Conservation (phyloP, 805 yeast genomes). For the Wickerhamomyces pijperi region DNA sequence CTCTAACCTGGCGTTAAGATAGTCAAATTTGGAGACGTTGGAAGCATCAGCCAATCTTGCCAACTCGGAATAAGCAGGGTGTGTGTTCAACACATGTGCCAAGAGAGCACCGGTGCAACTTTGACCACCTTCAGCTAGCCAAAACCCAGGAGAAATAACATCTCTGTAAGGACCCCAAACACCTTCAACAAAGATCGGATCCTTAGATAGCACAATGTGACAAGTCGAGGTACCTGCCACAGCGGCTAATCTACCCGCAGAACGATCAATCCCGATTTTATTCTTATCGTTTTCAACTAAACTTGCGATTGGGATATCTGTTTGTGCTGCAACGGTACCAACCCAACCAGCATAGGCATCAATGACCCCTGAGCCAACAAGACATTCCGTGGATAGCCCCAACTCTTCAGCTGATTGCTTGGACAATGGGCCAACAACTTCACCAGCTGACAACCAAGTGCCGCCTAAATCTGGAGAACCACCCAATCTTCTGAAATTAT, state of each 20-base stretch:
- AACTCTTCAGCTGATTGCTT: slow-evolving; percentile 63
- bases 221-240: slow-evolving; percentile 99
- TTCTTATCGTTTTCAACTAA: slow-evolving; percentile 38
- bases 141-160: slow-evolving; percentile 77
- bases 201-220: slow-evolving; percentile 77
- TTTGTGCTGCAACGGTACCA: slow-evolving; percentile 91
- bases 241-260: slow-evolving; percentile 86
- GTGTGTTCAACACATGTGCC: slow-evolving; percentile 78
- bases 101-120: slow-evolving; percentile 92
- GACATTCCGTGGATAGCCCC: slow-evolving; percentile 70
- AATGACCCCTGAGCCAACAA: slow-evolving; percentile 91
- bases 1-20: slow-evolving; percentile 66
- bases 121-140: slow-evolving; percentile 99
- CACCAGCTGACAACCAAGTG: slow-evolving; percentile 77
- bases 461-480: slow-evolving; percentile 73
- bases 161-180: slow-evolving; percentile 99
- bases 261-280: slow-evolving; percentile 37
- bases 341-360: slow-evolving; percentile 99
- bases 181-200: slow-evolving; percentile 85
- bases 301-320: slow-evolving; percentile 42
- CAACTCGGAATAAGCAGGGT: slow-evolving; percentile 77
- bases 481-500: slow-evolving; percentile 71
- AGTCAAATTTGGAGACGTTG: slow-evolving; percentile 69
- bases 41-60: slow-evolving; percentile 57
- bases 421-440: slow-evolving; percentile 66